Conservation (phyloP, 2,329 filamentous ascomycete genomes). For the Stachybotrys elegans region DNA sequence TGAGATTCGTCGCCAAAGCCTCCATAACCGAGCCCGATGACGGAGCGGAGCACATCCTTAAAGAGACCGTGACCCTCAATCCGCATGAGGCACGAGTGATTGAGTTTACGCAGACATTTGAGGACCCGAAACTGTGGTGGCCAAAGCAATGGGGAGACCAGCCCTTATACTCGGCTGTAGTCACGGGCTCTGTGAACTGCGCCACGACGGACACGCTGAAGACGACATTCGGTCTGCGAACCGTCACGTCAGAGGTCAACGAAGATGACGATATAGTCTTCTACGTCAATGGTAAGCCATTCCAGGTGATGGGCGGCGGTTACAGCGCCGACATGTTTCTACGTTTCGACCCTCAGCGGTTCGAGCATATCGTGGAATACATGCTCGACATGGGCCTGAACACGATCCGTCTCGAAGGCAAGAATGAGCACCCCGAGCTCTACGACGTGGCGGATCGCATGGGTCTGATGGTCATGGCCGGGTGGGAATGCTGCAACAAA, state of each 20-base stretch:
- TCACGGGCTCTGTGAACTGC: constrained; percentile 23
- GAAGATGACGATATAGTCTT: constrained; percentile 49
- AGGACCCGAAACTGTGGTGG: constrained; percentile 54
- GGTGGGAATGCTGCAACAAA: constrained; percentile 65
- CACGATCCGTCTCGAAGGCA: constrained; percentile 59
- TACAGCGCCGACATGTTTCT: constrained; percentile 59
- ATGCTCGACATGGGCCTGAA: constrained; percentile 58
- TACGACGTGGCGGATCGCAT: constrained; percentile 54
- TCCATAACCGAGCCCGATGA: constrained; percentile 28
- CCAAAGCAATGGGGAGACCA: constrained; percentile 54
- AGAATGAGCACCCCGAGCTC: constrained; percentile 57
- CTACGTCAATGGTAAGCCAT: constrained; percentile 49
- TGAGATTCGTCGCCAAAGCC: constrained; percentile 30
- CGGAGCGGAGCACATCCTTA: constrained; percentile 18
- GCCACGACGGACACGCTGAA: constrained; percentile 21
- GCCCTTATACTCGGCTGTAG: constrained; percentile 38
- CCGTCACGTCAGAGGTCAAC: constrained; percentile 46
- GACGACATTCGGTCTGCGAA: constrained; percentile 22
- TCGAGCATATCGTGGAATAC: constrained; percentile 45
- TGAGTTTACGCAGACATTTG: constrained; percentile 24
- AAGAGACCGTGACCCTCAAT: constrained; percentile 28
- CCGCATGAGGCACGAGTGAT: constrained; percentile 33
- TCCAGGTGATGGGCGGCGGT: constrained; percentile 56
- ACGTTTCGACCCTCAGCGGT: constrained; percentile 45
- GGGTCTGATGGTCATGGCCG: constrained; percentile 57